phyloP scores from a whole-genome alignment of 2,329 filamentous ascomycete species.

The Fusarium globosum region DNA sequence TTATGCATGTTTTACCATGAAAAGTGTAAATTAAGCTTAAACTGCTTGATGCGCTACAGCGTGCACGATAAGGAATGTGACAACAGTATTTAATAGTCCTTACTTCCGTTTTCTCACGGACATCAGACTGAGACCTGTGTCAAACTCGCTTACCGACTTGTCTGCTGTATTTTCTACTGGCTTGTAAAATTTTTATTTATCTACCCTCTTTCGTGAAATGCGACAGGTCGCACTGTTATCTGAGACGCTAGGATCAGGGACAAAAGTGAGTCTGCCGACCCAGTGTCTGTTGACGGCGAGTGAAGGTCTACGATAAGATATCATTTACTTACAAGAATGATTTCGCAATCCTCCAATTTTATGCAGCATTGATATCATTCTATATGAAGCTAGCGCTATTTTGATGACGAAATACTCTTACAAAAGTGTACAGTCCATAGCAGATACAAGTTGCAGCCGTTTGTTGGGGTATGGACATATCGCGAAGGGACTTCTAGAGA shows the following conservation, averaged over 20 bases:
- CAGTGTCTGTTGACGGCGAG: fast-evolving
- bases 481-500: neutral
- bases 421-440: neutral
- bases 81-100: too few relatives aligned
- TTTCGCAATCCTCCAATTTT: fast-evolving
- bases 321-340: too few relatives aligned
- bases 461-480: too few relatives aligned
- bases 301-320: neutral
- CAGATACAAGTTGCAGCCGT: too few relatives aligned
- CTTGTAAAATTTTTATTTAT: too few relatives aligned
- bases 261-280: neutral
- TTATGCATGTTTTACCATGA: neutral
- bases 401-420: neutral
- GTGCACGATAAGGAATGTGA: neutral
- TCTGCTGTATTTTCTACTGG: neutral
- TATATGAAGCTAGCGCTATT: fast-evolving
- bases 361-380: fast-evolving
- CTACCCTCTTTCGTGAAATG: neutral
- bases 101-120: neutral
- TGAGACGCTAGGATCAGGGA: neutral
- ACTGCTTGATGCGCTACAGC: neutral
- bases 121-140: neutral
- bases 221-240: fast-evolving
- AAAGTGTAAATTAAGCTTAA: neutral
- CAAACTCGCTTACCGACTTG: too few relatives aligned